Percentiles rank a stretch among this genome's conserved stretches.
phyloP scores from a whole-genome alignment of 2,329 filamentous ascomycete species.

The Xylariaceae sp. region DNA sequence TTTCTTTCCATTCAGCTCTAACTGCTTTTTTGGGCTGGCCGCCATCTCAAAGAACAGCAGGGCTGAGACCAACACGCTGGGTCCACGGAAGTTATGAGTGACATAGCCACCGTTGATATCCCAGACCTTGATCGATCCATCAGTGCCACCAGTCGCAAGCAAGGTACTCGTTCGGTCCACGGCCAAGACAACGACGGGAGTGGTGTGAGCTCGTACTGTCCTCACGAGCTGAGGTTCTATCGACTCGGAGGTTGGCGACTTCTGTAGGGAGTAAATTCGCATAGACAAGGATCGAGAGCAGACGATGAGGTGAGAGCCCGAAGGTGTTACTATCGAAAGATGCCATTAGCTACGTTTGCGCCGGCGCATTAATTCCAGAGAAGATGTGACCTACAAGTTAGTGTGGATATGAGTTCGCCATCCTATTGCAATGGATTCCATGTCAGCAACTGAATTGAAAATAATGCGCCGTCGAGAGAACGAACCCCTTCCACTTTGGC shows the following conservation, averaged over 20 bases:
- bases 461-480: conserved; percentile 5
- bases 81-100: conserved; percentile 92
- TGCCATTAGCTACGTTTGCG: conserved; percentile 19
- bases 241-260: conserved; percentile 49
- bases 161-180: conserved; percentile 85
- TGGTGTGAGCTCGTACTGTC: conserved; percentile 82
- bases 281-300: conserved; percentile 95
- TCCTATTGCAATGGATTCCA: conserved; percentile 47
- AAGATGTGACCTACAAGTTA: conserved; percentile 48
- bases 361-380: background rate
- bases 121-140: conserved; percentile 94
- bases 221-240: conserved; percentile 65
- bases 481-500: conserved; percentile 80
- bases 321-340: conserved; percentile 66
- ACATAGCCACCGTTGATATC: conserved; percentile 85
- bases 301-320: conserved; percentile 78
- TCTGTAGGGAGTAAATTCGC: conserved; percentile 75
- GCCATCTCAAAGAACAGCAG: conserved; percentile 84
- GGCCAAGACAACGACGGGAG: conserved; percentile 80
- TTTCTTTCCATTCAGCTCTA: conserved; percentile 42
- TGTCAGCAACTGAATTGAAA: conserved; percentile 7
- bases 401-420: conserved; percentile 71
- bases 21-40: conserved; percentile 35
- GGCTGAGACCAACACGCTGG: conserved; percentile 85
- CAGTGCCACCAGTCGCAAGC: conserved; percentile 85